Evolutionary conservation across 768 basidiomycete species (phyloP), one percentile per base, ranked within the genome.

Genomic region (Tulasnella sp.): DNA sequence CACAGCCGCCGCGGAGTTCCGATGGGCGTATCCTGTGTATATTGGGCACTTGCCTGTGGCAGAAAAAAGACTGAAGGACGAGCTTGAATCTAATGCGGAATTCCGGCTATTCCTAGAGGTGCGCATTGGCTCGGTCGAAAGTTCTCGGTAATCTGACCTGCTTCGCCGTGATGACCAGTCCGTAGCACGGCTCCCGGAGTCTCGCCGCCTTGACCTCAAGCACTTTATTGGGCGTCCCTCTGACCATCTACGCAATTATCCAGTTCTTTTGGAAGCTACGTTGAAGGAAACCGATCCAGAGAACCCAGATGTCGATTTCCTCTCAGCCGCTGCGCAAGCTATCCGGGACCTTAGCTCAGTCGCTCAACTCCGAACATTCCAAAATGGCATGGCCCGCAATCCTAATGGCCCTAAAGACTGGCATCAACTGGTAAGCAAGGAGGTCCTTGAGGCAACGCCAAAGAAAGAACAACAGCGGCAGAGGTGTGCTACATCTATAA

Each of bases 91-190:
- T 44, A 98, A 98, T 84, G 87, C 92, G 1, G 91, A 93, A 78
- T 94, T 99, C 84, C 88, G 93, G 77, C 86, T 94, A 50, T 96
- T 98, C 85, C 88, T 98, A 28, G 95, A 97, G 91, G 96, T 95
- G 50, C 50, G 86, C 84, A 73, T 20, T 14, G 42, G 48, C 41
- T 79, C 34, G 24, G 24, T 18, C 34, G 34, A 16, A 9, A n/a
- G 3, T 41, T 12, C 40, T 50, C 37, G 14, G 31, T 58, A 18
- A n/a, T 28, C 76, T 50, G n/a, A 50, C 44, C 48, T 40, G 3
- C 48, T 28, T 40, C 22, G n/a, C 41, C 48, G 7, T 31, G 41
- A 76, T 83, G 28, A 83, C 40, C 82, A 92, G 85, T 87, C 90
- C 85, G 88, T 89, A 28, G 87, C 87, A 18, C 86, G 88, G 69